Evolutionary conservation across 306 rosid species (phyloP), one percentile per base, ranked within the genome.

Genomic region (Biancaea sappan): DNA sequence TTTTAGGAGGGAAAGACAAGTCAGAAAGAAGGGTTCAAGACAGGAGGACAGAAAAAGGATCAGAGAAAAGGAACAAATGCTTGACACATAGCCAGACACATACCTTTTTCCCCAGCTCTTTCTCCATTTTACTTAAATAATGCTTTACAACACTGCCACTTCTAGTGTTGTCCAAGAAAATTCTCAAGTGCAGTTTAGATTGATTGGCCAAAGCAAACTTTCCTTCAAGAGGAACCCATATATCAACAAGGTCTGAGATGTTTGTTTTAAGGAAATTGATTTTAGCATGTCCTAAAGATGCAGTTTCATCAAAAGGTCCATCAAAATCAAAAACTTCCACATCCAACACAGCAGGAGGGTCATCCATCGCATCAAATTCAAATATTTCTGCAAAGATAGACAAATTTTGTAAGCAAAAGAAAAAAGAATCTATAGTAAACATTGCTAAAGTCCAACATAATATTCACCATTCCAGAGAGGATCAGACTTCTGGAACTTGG

Each of bases 41-140:
- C 34, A 21, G 1, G 34, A 52, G 75, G 11, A 71, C 14, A 79
- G 28, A 43, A 21, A 34, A 44, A n/a, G n/a, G 40, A 46, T 10
- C 40, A 22, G 12, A 1, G 24, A 59, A 72, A 28, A 78, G 10
- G 58, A 65, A 31, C 61, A 77, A 74, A 24, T 18, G 28, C 47
- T 22, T 25, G 46, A 64, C 73, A 68, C 53, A 59, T 44, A 69
- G 84, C 41, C 37, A 46, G 62, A 71, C 52, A 29, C 60, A 5
- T 86, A 95, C 99, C 98, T 95, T 95, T 82, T 88, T 95, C 57
- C 99, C 99, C 60, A 95, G 97, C 80, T 92, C 96, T 86, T 95
- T 95, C 88, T 95, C 99, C 99, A 95, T 92, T 87, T 85, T 95
- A 84, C 87, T 90, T 44, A 95, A 63, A 75, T 90, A 94, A 50